These are phyloP conservation scores for Thinopyrum elongatum DNA, from an alignment of 176 grass and related monocot species.

Conservation along the genomic window DNA sequence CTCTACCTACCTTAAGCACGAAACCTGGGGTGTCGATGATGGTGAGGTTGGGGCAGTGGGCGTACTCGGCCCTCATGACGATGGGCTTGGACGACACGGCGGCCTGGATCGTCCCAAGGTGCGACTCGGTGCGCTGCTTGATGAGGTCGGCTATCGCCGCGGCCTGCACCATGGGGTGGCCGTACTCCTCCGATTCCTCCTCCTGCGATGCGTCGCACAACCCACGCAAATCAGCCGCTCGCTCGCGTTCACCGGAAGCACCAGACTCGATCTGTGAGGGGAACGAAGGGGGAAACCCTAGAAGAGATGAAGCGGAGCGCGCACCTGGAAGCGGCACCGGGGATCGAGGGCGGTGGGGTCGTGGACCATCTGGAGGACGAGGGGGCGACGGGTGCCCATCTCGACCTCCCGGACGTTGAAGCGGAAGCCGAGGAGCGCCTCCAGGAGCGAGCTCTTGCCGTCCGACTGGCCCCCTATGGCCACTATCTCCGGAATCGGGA, in stretches of 20 bases:
- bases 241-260: not conserved
- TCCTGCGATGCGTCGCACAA: constrained; percentile 50
- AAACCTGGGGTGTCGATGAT: constrained; percentile 99
- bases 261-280: constrained; percentile 7
- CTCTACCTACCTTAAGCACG: constrained; percentile 70
- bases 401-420: constrained; percentile 99
- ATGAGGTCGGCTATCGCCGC: constrained; percentile 87
- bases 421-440: constrained; percentile 91
- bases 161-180: constrained; percentile 60
- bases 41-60: constrained; percentile 97
- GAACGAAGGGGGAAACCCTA: not conserved
- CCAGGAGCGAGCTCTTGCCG: constrained; percentile 92
- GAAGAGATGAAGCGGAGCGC: not conserved
- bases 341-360: constrained; percentile 88
- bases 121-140: constrained; percentile 81
- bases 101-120: constrained; percentile 69
- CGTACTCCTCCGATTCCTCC: constrained; percentile 97
- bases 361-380: constrained; percentile 98
- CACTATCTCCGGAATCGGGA: constrained; percentile 97
- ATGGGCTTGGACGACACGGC: constrained; percentile 93
- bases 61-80: constrained; percentile 97
- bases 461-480: constrained; percentile 84
- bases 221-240: constrained; percentile 19
- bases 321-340: constrained; percentile 89
- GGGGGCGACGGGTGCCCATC: constrained; percentile 94